Base-by-base conservation (phyloP, 1,284 basidiomycete species). In the Melanopsichium pennsylvanicum region DNA sequence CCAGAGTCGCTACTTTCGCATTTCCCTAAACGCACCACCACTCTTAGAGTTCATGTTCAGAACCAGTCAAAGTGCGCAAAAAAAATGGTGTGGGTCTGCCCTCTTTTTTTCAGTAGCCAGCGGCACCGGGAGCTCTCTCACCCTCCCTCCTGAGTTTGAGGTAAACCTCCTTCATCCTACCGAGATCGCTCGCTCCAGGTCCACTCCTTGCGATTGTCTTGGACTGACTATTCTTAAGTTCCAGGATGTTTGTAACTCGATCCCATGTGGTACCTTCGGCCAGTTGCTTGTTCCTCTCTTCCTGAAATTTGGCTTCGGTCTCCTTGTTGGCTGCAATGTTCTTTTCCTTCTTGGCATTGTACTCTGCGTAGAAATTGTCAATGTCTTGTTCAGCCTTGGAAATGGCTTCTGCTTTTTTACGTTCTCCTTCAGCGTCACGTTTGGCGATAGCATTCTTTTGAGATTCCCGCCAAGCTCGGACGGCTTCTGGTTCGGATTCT, bases 241-340 rank as follows among this genome's bases (percentile, higher is more conserved):
- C 92, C 57, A 97, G 84, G 48, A 90, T 83, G 41, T 90, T 89
- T 78, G 89, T 90, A 78, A 98, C 94, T 23, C 95, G 89, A 73
- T 93, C 88, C 96, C 96, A 98, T 6, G 94, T 94, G 18, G 95
- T 97, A 29, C 95, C 96, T 59, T 88, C 86, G 0, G 92, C 90
- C 50, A 98, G 86, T 19, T 89, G 88, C 46, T 89, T 88, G 21
- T 87, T 87, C 57, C 93, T 85, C 37, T 85, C 84, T 25, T 88
- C 86, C 35, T 92, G 81, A 84, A 91, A 97, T 55, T 88, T 87
- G 32, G 88, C 87, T 82, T 98, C 96, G 70, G 88, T 85, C 81
- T 97, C 91, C 85, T 98, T 98, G 87, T 98, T 99, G 82, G 93
- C 89, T 43, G 90, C 85, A 75, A 99, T 97, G 77, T 88, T 90